Evolutionary conservation across 352 stramenopile genomes (phyloP), one percentile per base, ranked within the genome.

Genomic region (Thalassiosira hispida): DNA sequence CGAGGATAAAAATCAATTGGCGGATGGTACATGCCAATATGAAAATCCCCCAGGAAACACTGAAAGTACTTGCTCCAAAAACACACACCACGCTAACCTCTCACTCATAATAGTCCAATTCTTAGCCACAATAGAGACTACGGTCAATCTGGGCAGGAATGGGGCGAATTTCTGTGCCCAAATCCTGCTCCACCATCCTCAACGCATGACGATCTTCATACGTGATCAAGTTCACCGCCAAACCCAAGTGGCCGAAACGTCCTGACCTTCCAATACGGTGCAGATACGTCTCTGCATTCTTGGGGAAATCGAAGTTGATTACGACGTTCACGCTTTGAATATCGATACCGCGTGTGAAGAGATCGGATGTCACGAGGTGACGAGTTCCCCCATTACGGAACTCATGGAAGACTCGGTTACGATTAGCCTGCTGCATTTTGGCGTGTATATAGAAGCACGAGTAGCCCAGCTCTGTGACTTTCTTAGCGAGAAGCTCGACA

Each of bases 301-400:
- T 98, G 11, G 98, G 98, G 84, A 99, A 99, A 90, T 99, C 98
- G 85, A 99, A 99, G 90, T 99, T 99, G 89, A 99, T 99, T 38
- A 99, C 98, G n/a, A 99, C 97, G 83, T 99, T 99, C 20, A 99
- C 98, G 59, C 96, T 98, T 90, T 99, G 96, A 85, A 99, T 99
- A 84, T 99, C 97, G 65, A 99, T 99, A 84, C 98, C 98, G 62
- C 98, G 95, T 57, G 97, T 99, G 84, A 99, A 99, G 51, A 99
- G 89, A 79, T 99, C 98, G 23, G 90, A 98, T 73, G 95, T 99
- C 49, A 99, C 97, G 31, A 99, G 90, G 85, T 99, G 96, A 44
- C 97, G 93, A 44, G 97, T 98, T 1, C 95, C 96, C 47, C 97
- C 97, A 72, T 98, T 98, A 55, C 97, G 94, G 88, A 99, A 99